These are phyloP conservation scores for Amorphotheca resinae DNA, from an alignment of 495 filamentous ascomycete genomes.

Conservation along the genomic window DNA sequence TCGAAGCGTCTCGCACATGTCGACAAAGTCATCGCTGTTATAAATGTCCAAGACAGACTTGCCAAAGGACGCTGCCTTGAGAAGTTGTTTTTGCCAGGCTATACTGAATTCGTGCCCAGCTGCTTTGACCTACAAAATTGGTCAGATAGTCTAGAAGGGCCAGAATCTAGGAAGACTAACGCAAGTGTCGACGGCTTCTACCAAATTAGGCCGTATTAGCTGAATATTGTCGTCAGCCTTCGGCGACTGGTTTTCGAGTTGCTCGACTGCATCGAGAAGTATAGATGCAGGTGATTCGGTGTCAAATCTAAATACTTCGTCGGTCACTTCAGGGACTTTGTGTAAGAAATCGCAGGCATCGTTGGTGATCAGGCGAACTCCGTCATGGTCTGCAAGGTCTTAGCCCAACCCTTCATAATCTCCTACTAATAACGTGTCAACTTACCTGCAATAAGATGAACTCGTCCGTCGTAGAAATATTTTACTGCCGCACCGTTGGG, in stretches of 20 bases:
- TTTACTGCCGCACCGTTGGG: slow-evolving; percentile 67
- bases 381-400: slow-evolving; percentile 68
- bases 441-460: slow-evolving; percentile 78
- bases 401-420: not conserved
- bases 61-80: slow-evolving; percentile 92
- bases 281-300: slow-evolving; percentile 82
- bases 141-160: slow-evolving; percentile 2
- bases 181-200: slow-evolving; percentile 85
- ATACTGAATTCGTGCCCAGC: slow-evolving; percentile 83
- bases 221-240: slow-evolving; percentile 98
- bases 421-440: not conserved
- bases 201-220: slow-evolving; percentile 71
- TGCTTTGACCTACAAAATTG: slow-evolving; percentile 44
- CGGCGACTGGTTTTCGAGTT: slow-evolving; percentile 84
- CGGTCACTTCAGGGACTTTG: slow-evolving; percentile 77
- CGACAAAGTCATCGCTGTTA: slow-evolving; percentile 94
- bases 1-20: slow-evolving; percentile 90
- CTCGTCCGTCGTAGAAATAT: slow-evolving; percentile 80
- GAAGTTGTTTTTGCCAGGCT: slow-evolving; percentile 87
- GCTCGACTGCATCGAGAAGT: slow-evolving; percentile 80
- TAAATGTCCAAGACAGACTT: slow-evolving; percentile 96
- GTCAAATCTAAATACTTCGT: slow-evolving; percentile 79
- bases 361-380: slow-evolving; percentile 74
- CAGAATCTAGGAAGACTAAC: slow-evolving; percentile 21
- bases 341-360: slow-evolving; percentile 93